Evolutionary conservation across 257 asterid genomes (phyloP), one percentile per base, ranked within the genome.

Genomic region (Solanum pimpinellifolium): DNA sequence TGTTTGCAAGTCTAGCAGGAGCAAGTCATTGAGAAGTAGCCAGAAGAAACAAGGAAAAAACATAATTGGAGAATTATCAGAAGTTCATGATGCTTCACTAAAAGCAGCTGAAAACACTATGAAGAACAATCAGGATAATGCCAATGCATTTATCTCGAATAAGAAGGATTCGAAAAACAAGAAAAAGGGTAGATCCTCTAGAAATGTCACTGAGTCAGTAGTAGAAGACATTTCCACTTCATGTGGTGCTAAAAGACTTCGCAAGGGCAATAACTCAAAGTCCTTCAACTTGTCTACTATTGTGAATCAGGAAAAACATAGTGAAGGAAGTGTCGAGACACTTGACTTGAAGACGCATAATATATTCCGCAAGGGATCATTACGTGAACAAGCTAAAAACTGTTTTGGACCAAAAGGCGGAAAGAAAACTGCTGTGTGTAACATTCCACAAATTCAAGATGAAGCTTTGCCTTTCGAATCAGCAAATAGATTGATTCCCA

Each of bases 31-130:
- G 39, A 90, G 75, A 88, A 60, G 52, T 46, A 89, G 84, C 35
- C 90, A 89, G 77, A 90, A 85, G 49, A 94, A 92, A 92, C 92
- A 89, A 83, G 86, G 88, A 86, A 93, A 85, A 90, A 91, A 39
- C 87, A 85, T 86, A 74, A 33, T 69, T 8, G 75, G 86, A 85
- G 92, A 90, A 72, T 90, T 27, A 87, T 47, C 91, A 65, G 88
- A 75, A 70, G 89, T 39, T 70, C 89, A 60, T 85, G 70, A 37
- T 80, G 91, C 88, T 25, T 82, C 88, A 68, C 88, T 86, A 62
- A 90, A 72, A 60, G 85, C 73, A 56, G 74, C 88, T 76, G 35
- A 62, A 70, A 49, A 69, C 83, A 88, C 78, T 66, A 88, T 82
- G 85, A 88, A 56, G 81, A 92, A 89, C 83, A 88, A 78, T 84